Evolutionary conservation across 345 rosid species (phyloP).

Genomic region (Erucastrum elatum): DNA sequence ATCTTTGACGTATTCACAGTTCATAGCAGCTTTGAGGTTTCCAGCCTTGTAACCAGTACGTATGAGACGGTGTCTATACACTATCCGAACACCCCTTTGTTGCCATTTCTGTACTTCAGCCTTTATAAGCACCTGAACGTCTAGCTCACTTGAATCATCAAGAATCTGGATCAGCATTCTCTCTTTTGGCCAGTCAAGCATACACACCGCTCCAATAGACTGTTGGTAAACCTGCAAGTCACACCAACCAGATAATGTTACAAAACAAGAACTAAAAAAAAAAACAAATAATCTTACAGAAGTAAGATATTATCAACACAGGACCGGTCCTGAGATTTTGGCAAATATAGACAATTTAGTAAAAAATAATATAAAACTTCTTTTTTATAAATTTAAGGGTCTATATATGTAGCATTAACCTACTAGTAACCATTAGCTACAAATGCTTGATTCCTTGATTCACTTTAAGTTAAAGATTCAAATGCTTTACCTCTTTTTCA

Average conservation of each 20-base stretch:
- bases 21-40: conserved; percentile 85
- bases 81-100: conserved; percentile 63
- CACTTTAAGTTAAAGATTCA: background rate
- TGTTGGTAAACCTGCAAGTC: conserved; percentile 37
- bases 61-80: conserved; percentile 76
- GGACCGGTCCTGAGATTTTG: background rate
- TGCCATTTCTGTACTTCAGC: conserved; percentile 73
- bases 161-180: conserved; percentile 72
- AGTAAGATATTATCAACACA: too few relatives aligned
- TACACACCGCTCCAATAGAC: conserved; percentile 71
- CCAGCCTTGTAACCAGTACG: conserved; percentile 91
- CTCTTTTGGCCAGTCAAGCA: conserved; percentile 81
- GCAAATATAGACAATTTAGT: background rate
- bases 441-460: background rate
- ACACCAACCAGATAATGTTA: background rate
- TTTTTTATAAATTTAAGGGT: too few relatives aligned
- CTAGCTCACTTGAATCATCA: conserved; percentile 69
- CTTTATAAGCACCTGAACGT: conserved; percentile 58
- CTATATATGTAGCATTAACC: too few relatives aligned
- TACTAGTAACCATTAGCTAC: too few relatives aligned
- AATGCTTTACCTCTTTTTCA: conserved; percentile 76
- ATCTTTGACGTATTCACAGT: conserved; percentile 68
- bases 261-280: background rate
- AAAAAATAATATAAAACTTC: too few relatives aligned
- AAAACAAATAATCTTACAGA: background rate